Evolutionary conservation across 2,329 filamentous ascomycete species (phyloP).

Genomic region (Rachicladosporium sp.): DNA sequence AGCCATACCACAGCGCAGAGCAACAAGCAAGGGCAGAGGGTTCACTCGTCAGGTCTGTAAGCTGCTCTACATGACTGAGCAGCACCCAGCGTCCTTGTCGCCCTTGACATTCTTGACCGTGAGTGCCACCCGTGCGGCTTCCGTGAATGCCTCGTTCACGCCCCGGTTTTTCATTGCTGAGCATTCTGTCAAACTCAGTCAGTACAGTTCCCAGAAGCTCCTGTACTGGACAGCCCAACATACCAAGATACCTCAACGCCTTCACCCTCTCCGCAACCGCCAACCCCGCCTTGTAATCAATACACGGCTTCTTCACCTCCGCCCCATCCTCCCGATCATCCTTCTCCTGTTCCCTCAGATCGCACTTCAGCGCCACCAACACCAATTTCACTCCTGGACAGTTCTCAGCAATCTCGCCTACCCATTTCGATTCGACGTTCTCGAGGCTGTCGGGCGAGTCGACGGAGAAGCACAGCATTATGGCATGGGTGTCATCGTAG

Average conservation of each 20-base stretch:
- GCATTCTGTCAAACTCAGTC: too few species aligned
- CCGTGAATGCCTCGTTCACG: slow-evolving; percentile 96
- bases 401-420: slow-evolving; percentile 94
- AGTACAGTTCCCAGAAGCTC: too few species aligned
- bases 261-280: slow-evolving; percentile 86
- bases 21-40: too few species aligned
- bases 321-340: slow-evolving; percentile 52
- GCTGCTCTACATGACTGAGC: slow-evolving; percentile 29
- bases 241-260: slow-evolving; percentile 79
- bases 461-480: slow-evolving; percentile 97
- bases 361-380: slow-evolving; percentile 90
- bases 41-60: too few species aligned
- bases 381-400: slow-evolving; percentile 92
- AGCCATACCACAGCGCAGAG: too few species aligned
- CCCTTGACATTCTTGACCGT: slow-evolving; percentile 38
- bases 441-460: slow-evolving; percentile 94
- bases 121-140: slow-evolving; percentile 87
- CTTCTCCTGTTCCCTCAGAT: slow-evolving; percentile 66
- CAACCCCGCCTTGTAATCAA: slow-evolving; percentile 82
- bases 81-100: slow-evolving; percentile 33
- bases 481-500: slow-evolving; percentile 95
- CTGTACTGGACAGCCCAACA: too few species aligned
- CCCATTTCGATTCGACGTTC: slow-evolving; percentile 98
- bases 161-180: slow-evolving; percentile 96
- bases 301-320: slow-evolving; percentile 48